Evolutionary conservation across 352 stramenopile species (phyloP).

Genomic region (Pseudoperonospora humuli): DNA sequence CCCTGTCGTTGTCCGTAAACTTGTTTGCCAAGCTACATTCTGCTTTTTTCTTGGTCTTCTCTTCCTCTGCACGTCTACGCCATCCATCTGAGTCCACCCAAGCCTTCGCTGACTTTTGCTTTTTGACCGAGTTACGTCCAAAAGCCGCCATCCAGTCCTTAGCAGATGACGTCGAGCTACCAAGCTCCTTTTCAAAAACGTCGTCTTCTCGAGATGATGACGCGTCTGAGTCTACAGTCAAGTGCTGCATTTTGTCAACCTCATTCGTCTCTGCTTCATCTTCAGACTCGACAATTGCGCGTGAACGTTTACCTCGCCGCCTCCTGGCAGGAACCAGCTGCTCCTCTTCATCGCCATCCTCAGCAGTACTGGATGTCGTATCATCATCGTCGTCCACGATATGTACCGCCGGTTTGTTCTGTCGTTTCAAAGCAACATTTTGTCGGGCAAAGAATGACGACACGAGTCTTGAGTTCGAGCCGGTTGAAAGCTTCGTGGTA

Average conservation of each 20-base stretch:
- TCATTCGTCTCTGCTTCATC: conserved; percentile 25
- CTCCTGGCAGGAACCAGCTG: conserved; percentile 25
- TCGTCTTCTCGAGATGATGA: conserved; percentile 29
- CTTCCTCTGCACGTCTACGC: conserved; percentile 8
- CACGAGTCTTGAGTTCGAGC: conserved; percentile 14
- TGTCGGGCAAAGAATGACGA: conserved; percentile 34
- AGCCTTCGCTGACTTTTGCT: conserved; percentile 13
- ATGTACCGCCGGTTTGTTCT: conserved; percentile 3
- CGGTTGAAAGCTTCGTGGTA: background rate
- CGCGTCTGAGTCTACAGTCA: conserved; percentile 34
- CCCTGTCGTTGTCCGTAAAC: conserved; percentile 6
- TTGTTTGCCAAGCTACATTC: background rate
- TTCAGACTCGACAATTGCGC: conserved; percentile 64
- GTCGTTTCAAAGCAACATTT: background rate
- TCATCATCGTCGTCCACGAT: background rate
- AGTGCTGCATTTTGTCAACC: conserved; percentile 8
- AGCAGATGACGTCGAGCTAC: conserved; percentile 23
- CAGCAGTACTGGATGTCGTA: conserved; percentile 27
- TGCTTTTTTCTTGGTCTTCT: conserved; percentile 2
- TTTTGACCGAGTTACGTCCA: conserved; percentile 22
- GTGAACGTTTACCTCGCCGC: conserved; percentile 37
- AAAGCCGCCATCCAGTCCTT: conserved; percentile 62
- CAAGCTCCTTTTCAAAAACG: conserved; percentile 22
- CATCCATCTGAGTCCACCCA: conserved; percentile 11
- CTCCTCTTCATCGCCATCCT: conserved; percentile 44